Percentiles rank a stretch among this genome's conserved stretches.
phyloP scores from a whole-genome alignment of 306 rosid genomes.

The Styphnolobium japonicum region DNA sequence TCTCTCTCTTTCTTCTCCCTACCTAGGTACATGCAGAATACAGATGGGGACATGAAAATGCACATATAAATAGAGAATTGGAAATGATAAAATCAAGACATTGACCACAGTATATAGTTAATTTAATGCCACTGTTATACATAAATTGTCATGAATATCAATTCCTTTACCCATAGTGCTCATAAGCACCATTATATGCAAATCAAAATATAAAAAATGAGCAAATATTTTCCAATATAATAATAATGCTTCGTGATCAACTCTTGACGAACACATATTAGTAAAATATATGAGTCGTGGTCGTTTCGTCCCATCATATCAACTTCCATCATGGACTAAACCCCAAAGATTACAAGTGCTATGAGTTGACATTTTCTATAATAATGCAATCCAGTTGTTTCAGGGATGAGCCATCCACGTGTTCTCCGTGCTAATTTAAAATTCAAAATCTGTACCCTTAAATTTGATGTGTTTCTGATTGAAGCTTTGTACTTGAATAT shows the following conservation, averaged over 20 bases:
- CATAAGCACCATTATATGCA: neutral
- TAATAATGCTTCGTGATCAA: neutral
- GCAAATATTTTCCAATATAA: neutral
- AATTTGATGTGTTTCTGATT: neutral
- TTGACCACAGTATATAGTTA: slow-evolving; percentile 12
- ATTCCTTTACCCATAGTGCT: neutral
- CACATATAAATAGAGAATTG: slow-evolving; percentile 18
- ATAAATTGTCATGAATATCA: neutral
- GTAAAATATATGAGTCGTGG: slow-evolving; percentile 4
- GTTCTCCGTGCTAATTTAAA: neutral
- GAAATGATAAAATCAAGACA: slow-evolving; percentile 28
- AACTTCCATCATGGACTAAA: slow-evolving; percentile 15
- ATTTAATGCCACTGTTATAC: neutral
- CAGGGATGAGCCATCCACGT: neutral
- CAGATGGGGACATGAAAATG: slow-evolving; percentile 7
- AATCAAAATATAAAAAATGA: neutral
- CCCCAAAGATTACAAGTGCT: slow-evolving; percentile 23
- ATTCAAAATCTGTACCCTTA: neutral
- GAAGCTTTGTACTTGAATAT: neutral
- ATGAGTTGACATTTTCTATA: slow-evolving; percentile 41
- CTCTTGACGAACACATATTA: slow-evolving; percentile 11
- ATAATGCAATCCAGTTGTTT: slow-evolving; percentile 35
- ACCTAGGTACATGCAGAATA: neutral
- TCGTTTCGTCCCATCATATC: slow-evolving; percentile 20
- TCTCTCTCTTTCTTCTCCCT: neutral